Percentiles rank a stretch among this genome's conserved stretches.
Conservation (phyloP, 257 asterid species). For the Solanum ossicruentum region DNA sequence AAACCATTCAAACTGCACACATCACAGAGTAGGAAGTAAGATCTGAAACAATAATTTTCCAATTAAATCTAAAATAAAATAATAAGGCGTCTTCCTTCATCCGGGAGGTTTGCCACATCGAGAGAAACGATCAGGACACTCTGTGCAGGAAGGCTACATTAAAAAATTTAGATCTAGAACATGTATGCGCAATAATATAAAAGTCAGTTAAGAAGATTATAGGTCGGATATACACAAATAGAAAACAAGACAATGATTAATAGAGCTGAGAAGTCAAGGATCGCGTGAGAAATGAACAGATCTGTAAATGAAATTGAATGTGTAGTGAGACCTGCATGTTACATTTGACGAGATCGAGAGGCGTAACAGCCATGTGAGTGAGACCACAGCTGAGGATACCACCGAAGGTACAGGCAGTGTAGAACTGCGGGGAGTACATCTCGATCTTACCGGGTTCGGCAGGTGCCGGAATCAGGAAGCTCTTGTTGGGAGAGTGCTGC, state of each 20-base stretch:
- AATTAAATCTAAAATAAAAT: background rate
- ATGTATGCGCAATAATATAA: background rate
- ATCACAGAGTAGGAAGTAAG: background rate
- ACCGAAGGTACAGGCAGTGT: constrained; percentile 80
- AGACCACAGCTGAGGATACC: constrained; percentile 94
- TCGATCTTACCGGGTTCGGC: constrained; percentile 65
- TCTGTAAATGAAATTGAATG: background rate
- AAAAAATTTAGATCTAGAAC: background rate
- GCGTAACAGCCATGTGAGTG: constrained; percentile 90
- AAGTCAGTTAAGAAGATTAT: background rate
- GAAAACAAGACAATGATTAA: background rate
- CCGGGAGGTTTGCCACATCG: background rate
- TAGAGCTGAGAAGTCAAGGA: background rate
- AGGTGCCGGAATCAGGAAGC: constrained; percentile 60
- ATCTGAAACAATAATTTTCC: background rate
- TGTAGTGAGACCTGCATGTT: constrained; percentile 60
- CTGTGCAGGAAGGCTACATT: background rate
- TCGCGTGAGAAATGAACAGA: background rate
- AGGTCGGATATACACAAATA: background rate
- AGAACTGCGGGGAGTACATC: constrained; percentile 68
- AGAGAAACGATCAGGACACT: background rate
- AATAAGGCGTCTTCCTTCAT: background rate
- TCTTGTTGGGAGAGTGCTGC: constrained; percentile 5
- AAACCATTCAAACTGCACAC: background rate
- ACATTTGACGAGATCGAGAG: constrained; percentile 95